Evolutionary conservation across 192 early-diverging fungal genomes (phyloP).

Genomic region (Coemansia sp.): DNA sequence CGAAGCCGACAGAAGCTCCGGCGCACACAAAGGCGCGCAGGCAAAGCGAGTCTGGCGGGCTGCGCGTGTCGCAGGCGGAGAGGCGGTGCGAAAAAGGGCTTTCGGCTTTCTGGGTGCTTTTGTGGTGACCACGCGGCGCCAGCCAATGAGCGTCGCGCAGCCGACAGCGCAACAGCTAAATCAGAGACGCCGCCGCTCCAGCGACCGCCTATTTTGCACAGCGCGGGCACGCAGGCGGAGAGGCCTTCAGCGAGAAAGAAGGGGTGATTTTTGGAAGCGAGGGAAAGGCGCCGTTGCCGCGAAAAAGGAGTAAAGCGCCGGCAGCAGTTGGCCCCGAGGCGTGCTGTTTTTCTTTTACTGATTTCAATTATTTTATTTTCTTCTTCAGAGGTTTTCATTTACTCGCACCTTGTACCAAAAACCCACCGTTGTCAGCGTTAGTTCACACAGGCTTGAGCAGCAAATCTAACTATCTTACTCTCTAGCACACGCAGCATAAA

Average conservation of each 20-base stretch:
- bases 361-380: slow-evolving; percentile 12
- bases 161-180: too few species aligned
- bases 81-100: too few species aligned
- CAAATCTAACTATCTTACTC: not conserved
- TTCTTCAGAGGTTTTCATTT: slow-evolving; percentile 17
- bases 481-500: slow-evolving; percentile 10
- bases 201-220: too few species aligned
- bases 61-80: too few species aligned
- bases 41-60: too few species aligned
- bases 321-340: too few species aligned
- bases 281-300: not conserved
- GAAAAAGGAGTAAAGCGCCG: not conserved
- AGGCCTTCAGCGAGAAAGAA: not conserved
- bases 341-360: slow-evolving; percentile 10
- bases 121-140: too few species aligned
- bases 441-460: slow-evolving; percentile 12
- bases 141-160: too few species aligned
- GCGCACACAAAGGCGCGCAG: too few species aligned
- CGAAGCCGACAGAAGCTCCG: too few species aligned
- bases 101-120: too few species aligned
- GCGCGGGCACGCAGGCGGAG: not conserved
- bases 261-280: slow-evolving; percentile 1
- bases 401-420: slow-evolving; percentile 36
- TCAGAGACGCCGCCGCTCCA: too few species aligned
- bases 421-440: slow-evolving; percentile 23